These are phyloP conservation scores for Tolypocladium tundrense DNA, from an alignment of 2,329 filamentous ascomycete species.

Conservation along the genomic window DNA sequence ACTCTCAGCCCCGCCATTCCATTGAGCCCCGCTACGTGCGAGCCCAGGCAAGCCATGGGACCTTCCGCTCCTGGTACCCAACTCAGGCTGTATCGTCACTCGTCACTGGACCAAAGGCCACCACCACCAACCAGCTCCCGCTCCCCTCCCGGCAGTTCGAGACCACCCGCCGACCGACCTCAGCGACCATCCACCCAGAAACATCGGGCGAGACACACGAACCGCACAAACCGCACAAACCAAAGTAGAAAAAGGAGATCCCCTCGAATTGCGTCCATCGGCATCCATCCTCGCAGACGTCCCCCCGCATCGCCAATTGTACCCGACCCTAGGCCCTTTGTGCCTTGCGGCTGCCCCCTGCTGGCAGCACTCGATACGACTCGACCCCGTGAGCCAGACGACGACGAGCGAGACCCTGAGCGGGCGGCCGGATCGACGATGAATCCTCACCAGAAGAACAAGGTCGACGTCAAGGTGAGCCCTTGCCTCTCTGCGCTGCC, in stretches of 20 bases:
- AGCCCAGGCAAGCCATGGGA: background rate
- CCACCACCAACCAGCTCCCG: background rate
- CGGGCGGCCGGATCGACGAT: constrained; percentile 36
- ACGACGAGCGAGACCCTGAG: background rate
- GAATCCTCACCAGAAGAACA: constrained; percentile 98
- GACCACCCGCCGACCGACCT: background rate
- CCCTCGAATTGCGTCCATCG: background rate
- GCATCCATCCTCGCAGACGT: background rate
- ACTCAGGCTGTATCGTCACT: background rate
- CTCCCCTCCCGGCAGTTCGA: background rate
- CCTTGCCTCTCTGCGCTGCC: background rate
- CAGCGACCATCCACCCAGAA: background rate
- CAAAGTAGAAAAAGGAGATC: background rate
- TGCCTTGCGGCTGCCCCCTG: background rate
- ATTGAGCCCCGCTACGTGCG: constrained; percentile 1
- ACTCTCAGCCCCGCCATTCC: background rate
- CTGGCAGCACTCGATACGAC: background rate
- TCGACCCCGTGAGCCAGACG: background rate
- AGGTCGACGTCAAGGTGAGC: constrained; percentile 89
- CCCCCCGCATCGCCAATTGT: background rate
- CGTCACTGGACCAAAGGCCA: background rate
- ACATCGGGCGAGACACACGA: background rate
- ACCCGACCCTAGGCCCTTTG: background rate
- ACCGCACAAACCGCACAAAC: background rate
- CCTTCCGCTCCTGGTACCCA: background rate